Evolutionary conservation across 805 yeast species (phyloP).

Genomic region (Starmerella apis): DNA sequence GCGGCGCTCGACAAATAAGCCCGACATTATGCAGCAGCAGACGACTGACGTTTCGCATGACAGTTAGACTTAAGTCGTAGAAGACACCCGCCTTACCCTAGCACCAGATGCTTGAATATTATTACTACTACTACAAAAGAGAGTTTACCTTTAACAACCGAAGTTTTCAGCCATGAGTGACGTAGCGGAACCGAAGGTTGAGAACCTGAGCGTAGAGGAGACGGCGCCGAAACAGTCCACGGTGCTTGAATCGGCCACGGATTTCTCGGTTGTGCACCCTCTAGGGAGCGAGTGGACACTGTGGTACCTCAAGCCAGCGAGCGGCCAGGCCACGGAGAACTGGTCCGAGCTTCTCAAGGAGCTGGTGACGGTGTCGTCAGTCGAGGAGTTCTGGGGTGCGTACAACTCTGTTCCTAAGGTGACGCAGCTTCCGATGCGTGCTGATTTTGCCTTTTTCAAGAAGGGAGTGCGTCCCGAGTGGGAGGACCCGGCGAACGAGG

Average conservation of each 20-base stretch:
- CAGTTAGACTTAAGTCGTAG: neutral
- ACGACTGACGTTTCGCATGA: too few species aligned
- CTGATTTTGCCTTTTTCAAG: constrained; percentile 92
- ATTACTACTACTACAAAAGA: neutral
- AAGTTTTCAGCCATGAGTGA: constrained; percentile 11
- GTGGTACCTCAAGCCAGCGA: constrained; percentile 94
- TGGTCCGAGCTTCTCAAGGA: constrained; percentile 92
- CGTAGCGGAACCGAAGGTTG: constrained; percentile 19
- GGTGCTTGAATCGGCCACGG: constrained; percentile 43
- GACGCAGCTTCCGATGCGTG: constrained; percentile 75
- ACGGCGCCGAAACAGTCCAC: constrained; percentile 33
- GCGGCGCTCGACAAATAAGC: too few species aligned
- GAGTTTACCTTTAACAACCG: neutral
- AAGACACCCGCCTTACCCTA: neutral
- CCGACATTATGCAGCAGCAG: too few species aligned
- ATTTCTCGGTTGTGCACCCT: constrained; percentile 73
- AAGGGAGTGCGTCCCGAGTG: constrained; percentile 94
- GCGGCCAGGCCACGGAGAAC: constrained; percentile 51
- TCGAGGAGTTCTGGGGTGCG: constrained; percentile 98
- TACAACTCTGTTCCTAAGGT: constrained; percentile 89
- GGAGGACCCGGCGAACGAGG: constrained; percentile 81
- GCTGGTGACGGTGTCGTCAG: constrained; percentile 83
- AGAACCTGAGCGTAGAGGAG: constrained; percentile 28
- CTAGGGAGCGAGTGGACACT: constrained; percentile 85
- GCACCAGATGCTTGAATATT: neutral